Evolutionary conservation across 2,329 filamentous ascomycete genomes (phyloP).

Genomic region (Pseudogymnoascus sp.): DNA sequence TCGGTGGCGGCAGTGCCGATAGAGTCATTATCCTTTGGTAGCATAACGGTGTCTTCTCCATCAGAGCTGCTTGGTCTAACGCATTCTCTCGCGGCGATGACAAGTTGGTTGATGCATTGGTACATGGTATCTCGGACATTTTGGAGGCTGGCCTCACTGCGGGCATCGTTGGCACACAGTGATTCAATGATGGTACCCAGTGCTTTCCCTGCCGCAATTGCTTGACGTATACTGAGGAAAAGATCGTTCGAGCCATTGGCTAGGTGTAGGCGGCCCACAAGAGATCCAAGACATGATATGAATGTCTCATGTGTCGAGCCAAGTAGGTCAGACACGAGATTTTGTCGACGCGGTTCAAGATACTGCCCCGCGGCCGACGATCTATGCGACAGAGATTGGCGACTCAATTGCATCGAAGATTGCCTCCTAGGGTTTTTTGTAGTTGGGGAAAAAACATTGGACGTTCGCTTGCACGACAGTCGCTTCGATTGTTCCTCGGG

Average conservation of each 20-base stretch:
- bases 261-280: constrained; percentile 81
- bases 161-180: constrained; percentile 69
- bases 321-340: constrained; percentile 77
- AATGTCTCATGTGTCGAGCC: constrained; percentile 79
- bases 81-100: constrained; percentile 73
- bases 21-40: constrained; percentile 69
- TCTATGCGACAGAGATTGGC: constrained; percentile 51
- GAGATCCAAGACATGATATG: constrained; percentile 82
- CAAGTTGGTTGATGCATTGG: constrained; percentile 69
- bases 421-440: constrained; percentile 19
- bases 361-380: constrained; percentile 56
- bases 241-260: constrained; percentile 85
- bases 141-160: constrained; percentile 59
- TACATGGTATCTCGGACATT: constrained; percentile 70
- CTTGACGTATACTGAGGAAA: constrained; percentile 72
- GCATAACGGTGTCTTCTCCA: constrained; percentile 67
- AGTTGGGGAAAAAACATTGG: constrained; percentile 17
- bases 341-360: constrained; percentile 41
- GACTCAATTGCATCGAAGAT: constrained; percentile 21
- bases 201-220: constrained; percentile 71
- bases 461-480: constrained; percentile 26
- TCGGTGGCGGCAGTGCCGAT: constrained; percentile 73
- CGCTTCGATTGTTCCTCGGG: constrained; percentile 25
- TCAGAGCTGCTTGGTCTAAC: constrained; percentile 62
- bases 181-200: constrained; percentile 74